Percentiles rank a stretch among this genome's conserved stretches.
Evolutionary conservation across 2,329 filamentous ascomycete genomes (phyloP).

Genomic region (Immersiporthe knoxdaviesiana): DNA sequence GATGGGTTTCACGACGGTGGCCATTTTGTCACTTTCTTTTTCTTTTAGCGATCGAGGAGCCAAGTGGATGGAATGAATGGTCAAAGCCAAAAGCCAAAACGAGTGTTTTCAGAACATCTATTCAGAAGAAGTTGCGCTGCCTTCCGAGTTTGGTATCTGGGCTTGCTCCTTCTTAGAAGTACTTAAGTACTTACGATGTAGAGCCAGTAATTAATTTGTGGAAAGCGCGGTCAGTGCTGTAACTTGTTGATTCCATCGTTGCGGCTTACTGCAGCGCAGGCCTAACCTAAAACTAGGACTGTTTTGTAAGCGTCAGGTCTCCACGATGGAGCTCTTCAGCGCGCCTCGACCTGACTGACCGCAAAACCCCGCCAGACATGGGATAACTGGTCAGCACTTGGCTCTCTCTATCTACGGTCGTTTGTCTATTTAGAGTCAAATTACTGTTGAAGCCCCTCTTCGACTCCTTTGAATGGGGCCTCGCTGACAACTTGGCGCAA

Average conservation of each 20-base stretch:
- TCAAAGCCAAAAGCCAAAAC: neutral
- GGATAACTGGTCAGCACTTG: neutral
- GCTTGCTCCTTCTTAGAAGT: neutral
- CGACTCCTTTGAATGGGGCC: neutral
- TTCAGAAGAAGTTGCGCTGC: neutral
- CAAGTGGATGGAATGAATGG: neutral
- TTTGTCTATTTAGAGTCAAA: neutral
- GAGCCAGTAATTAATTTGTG: neutral
- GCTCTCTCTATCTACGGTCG: neutral
- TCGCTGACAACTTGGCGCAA: neutral
- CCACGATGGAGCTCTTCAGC: neutral
- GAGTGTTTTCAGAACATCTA: neutral
- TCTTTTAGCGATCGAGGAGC: too few species aligned
- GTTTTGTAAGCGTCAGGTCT: neutral
- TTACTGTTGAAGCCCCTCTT: neutral
- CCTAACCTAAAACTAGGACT: neutral
- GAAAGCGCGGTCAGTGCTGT: neutral
- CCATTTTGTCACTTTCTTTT: too few species aligned
- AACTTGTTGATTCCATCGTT: neutral
- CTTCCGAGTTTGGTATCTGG: neutral
- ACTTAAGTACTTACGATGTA: neutral
- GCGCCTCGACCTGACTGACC: neutral
- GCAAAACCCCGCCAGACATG: neutral
- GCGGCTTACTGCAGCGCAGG: too few species aligned
- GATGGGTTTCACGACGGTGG: constrained; percentile 30